Percentiles rank a stretch among this genome's conserved stretches.
These are phyloP conservation scores for Monilinia fructigena DNA, from an alignment of 2,329 filamentous ascomycete genomes.

Conservation along the genomic window DNA sequence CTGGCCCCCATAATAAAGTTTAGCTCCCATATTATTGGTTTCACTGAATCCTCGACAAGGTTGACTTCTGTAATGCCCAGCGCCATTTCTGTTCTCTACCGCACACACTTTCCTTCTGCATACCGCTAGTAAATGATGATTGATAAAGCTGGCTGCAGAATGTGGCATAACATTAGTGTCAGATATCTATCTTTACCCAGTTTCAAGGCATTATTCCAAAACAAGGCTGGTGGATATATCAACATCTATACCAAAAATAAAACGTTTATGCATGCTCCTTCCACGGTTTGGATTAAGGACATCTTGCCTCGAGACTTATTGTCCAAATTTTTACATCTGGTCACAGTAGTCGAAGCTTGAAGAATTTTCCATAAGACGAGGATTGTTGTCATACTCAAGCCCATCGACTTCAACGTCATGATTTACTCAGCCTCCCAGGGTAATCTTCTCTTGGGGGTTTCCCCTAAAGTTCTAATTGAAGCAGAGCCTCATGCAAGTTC, in stretches of 20 bases:
- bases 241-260: neutral
- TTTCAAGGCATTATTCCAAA: neutral
- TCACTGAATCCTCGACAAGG: neutral
- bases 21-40: neutral
- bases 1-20: neutral
- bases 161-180: neutral
- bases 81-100: neutral
- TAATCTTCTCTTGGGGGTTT: neutral
- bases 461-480: neutral
- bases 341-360: neutral
- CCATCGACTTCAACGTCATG: neutral
- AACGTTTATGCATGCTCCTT: neutral
- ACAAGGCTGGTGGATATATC: neutral
- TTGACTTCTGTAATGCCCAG: neutral
- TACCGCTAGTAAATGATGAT: neutral
- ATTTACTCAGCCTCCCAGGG: neutral
- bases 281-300: neutral
- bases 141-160: neutral
- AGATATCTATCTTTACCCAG: neutral
- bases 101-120: too few species aligned
- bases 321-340: neutral
- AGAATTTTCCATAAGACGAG: neutral
- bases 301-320: neutral
- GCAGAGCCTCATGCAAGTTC: neutral
- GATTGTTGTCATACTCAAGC: neutral